A percentile compares a stretch with the other conserved stretches of the same genome.
Conservation (phyloP, 345 rosid species). For the Viola odorata region DNA sequence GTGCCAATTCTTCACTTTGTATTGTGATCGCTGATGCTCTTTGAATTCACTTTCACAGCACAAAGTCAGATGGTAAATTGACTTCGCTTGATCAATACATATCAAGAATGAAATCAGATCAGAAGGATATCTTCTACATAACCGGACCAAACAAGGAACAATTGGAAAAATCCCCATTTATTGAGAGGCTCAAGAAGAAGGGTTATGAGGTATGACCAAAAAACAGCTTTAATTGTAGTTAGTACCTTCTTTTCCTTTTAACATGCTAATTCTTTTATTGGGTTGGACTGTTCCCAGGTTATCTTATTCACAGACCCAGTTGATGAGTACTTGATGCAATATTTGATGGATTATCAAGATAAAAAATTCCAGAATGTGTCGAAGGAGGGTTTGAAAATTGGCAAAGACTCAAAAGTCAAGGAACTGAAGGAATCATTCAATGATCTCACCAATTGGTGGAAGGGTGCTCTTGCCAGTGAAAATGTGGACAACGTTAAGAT, state of each 20-base stretch:
- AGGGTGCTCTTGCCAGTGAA: slow-evolving; percentile 58
- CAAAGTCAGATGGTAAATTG: slow-evolving; percentile 86
- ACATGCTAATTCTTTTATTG: not conserved
- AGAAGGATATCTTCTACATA: slow-evolving; percentile 91
- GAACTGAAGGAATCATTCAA: slow-evolving; percentile 91
- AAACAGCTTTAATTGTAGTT: too few relatives aligned
- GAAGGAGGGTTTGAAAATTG: slow-evolving; percentile 85
- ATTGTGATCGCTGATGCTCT: not conserved
- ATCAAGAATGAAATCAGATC: slow-evolving; percentile 81
- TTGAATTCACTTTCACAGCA: slow-evolving; percentile 38
- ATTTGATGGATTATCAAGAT: slow-evolving; percentile 94
- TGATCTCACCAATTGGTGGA: slow-evolving; percentile 98
- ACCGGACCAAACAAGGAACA: slow-evolving; percentile 94
- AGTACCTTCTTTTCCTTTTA: not conserved
- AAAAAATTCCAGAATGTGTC: slow-evolving; percentile 94
- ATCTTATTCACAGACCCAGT: slow-evolving; percentile 97
- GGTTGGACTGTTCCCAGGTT: slow-evolving; percentile 43
- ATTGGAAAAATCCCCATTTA: slow-evolving; percentile 88
- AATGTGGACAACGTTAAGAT: slow-evolving; percentile 92
- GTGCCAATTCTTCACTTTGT: not conserved
- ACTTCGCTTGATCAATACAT: slow-evolving; percentile 95
- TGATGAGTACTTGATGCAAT: slow-evolving; percentile 97
- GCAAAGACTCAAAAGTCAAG: slow-evolving; percentile 68
- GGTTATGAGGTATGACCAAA: slow-evolving; percentile 59
- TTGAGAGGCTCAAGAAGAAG: slow-evolving; percentile 92